These are phyloP conservation scores for Mycena kentingensis DNA, from an alignment of 768 basidiomycete genomes.

Conservation along the genomic window DNA sequence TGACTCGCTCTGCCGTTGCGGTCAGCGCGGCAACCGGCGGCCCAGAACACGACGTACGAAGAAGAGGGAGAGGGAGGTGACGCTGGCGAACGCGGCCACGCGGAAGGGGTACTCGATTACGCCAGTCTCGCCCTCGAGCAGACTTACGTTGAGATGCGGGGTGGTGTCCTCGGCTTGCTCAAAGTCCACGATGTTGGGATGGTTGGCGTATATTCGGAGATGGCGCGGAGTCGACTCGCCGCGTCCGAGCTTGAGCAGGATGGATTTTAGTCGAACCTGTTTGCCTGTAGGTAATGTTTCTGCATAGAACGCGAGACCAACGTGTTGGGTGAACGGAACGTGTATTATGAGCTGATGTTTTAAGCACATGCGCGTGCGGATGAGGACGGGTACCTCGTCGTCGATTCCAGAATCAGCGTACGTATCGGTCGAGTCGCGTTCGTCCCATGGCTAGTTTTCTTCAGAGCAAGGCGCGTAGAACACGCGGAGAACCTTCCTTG, in stretches of 20 bases:
- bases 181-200: constrained; percentile 76
- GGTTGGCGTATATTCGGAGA: constrained; percentile 74
- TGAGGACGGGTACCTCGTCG: constrained; percentile 61
- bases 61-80: constrained; percentile 73
- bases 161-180: constrained; percentile 65
- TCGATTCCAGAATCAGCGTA: constrained; percentile 82
- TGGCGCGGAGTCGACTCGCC: constrained; percentile 77
- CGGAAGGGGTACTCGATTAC: constrained; percentile 79
- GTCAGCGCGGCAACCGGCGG: background rate
- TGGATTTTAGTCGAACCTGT: constrained; percentile 61
- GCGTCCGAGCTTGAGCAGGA: constrained; percentile 78
- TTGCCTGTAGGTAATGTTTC: background rate
- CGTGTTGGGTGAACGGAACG: constrained; percentile 78
- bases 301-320: background rate
- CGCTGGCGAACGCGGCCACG: constrained; percentile 73
- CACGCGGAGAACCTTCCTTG: no score
- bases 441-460: constrained; percentile 73
- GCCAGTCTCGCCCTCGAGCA: constrained; percentile 68
- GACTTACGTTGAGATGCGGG: constrained; percentile 70
- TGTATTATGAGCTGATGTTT: constrained; percentile 70
- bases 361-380: constrained; percentile 5
- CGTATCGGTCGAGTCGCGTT: constrained; percentile 64
- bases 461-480: no score
- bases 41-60: constrained; percentile 58
- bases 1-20: constrained; percentile 56